Evolutionary conservation across 2,329 filamentous ascomycete genomes (phyloP).

Genomic region (Cladosporium sp.): DNA sequence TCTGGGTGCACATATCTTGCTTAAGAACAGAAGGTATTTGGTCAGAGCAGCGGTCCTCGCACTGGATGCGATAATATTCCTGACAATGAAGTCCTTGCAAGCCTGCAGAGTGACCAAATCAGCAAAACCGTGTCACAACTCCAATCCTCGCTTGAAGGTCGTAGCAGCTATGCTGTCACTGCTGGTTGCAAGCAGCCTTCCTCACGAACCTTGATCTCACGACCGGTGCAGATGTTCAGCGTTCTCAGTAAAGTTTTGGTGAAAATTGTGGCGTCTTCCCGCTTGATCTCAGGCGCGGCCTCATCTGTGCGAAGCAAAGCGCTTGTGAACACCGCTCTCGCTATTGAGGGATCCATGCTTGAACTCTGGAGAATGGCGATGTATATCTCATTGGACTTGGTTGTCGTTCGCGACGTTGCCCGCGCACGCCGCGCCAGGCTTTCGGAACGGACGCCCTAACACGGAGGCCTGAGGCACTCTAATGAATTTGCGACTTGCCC

Average conservation of each 20-base stretch:
- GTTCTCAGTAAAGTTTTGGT: background rate
- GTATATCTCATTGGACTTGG: too few species aligned
- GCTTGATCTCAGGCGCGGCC: conserved; percentile 4
- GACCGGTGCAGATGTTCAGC: conserved; percentile 4
- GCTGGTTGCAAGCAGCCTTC: too few species aligned
- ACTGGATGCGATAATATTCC: conserved; percentile 14
- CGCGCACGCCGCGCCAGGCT: too few species aligned
- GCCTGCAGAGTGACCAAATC: background rate
- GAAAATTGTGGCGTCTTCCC: background rate
- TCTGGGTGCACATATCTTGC: conserved; percentile 12
- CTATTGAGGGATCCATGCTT: background rate
- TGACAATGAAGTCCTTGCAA: conserved; percentile 19
- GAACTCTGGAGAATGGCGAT: too few species aligned
- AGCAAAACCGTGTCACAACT: background rate
- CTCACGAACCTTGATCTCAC: conserved; percentile 6
- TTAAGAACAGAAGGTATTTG: conserved; percentile 16
- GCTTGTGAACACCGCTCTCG: conserved; percentile 1
- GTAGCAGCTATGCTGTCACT: too few species aligned
- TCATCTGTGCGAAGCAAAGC: background rate
- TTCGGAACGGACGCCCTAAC: too few species aligned
- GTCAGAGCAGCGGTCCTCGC: conserved; percentile 13
- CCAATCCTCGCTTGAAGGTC: too few species aligned
- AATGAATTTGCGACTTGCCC: too few species aligned
- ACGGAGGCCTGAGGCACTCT: too few species aligned
- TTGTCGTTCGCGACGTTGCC: too few species aligned